phyloP scores from a whole-genome alignment of 208 protist species.

The Acanthamoeba quina region DNA sequence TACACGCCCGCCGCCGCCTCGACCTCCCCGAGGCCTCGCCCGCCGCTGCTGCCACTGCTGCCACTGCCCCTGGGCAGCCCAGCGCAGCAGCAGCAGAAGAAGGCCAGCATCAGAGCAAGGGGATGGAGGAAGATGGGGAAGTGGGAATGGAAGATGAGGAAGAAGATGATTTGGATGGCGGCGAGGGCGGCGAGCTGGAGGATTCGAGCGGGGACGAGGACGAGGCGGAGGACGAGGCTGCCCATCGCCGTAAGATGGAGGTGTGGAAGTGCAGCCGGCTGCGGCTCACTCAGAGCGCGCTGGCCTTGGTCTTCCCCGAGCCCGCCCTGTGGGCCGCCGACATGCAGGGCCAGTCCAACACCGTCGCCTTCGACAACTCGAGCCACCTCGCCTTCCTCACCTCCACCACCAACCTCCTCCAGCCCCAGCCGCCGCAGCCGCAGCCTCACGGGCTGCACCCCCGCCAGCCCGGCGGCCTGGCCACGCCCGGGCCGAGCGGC shows the following conservation, averaged over 20 bases:
- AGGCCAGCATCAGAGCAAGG: not conserved
- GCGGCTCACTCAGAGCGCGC: conserved; percentile 2
- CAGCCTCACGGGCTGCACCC: not conserved
- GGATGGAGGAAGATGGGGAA: not conserved
- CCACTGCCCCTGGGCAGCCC: not conserved
- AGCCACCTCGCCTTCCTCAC: conserved; percentile 66
- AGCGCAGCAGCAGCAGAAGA: not conserved
- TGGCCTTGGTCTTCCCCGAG: conserved; percentile 28
- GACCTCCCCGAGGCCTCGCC: not conserved
- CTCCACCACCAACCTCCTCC: conserved; percentile 58
- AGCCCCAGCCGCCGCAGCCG: not conserved
- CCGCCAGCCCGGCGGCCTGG: not conserved
- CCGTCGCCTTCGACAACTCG: conserved; percentile 52
- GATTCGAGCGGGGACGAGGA: conserved; percentile 28
- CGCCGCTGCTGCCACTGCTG: not conserved
- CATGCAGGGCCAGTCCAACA: conserved; percentile 26
- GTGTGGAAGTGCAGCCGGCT: conserved; percentile 61
- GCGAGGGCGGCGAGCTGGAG: conserved; percentile 1
- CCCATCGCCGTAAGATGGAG: not conserved
- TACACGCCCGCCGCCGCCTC: not conserved
- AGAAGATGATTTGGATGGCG: not conserved
- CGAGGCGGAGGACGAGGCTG: not conserved
- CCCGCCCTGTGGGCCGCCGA: conserved; percentile 44
- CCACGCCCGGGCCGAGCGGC: not conserved
- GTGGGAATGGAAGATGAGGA: not conserved